Evolutionary conservation across 1,284 basidiomycete species (phyloP), one percentile per base, ranked within the genome.

Genomic region (Phylloboletellus chloephorus): DNA sequence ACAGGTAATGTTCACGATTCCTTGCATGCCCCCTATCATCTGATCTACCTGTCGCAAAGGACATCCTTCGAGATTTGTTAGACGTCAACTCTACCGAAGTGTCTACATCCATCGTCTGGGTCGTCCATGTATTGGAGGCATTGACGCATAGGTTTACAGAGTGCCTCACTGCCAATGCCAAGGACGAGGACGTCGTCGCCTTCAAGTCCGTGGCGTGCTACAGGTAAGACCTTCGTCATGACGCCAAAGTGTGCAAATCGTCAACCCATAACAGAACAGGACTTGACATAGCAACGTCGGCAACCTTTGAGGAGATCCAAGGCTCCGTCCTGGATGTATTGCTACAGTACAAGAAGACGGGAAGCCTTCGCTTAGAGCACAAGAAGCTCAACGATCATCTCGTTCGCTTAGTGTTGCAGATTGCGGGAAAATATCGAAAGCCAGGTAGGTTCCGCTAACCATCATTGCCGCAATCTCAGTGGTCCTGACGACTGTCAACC

Each of bases 141-240:
- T 73, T 80, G 51, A 49, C 50, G 22, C 41, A 51, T 2, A 54
- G 40, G 29, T 59, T 79, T 47, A 52, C 43, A 13, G 45, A 47
- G 5, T 53, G 48, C 3, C 61, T 80, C 25, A 51, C 44, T 0
- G 47, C 58, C 0, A 53, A 54, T 37, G 74, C 72, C 1, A 39
- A 39, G 4, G 68, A 79, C 43, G 52, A 63, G 1, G 61, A 68
- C 24, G 79, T 86, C n/a, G 81, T 65, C 0, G 78, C 72, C 2
- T 84, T 86, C 71, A 88, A 88, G 60, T 83, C 82, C 7, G 72
- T 87, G 34, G 71, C 76, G 2, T 84, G 82, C 57, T 88, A 88
- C 55, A 73, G 62, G 58, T 54, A 41, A 17, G 44, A 0, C 13
- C 8, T 16, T 22, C 13, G 3, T 15, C 8, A 12, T 26, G 15